Evolutionary conservation across 2,329 filamentous ascomycete species (phyloP).

Genomic region (Cladosporium sp.): DNA sequence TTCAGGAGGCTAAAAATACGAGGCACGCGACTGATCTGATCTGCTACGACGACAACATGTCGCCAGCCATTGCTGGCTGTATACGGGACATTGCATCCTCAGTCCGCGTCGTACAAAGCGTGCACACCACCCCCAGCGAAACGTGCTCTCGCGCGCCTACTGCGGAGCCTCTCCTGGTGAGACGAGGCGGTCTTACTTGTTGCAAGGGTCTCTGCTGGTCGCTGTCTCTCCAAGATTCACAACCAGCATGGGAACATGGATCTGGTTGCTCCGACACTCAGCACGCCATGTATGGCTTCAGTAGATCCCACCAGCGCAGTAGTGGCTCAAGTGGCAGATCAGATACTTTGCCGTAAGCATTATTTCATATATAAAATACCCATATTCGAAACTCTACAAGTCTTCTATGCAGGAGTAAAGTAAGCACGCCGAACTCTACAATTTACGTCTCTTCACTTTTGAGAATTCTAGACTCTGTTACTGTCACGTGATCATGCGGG

Average conservation of each 20-base stretch:
- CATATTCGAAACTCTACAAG: background rate
- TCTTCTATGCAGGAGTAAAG: background rate
- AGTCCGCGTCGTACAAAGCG: background rate
- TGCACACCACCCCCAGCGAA: background rate
- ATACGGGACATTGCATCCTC: background rate
- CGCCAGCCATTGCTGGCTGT: background rate
- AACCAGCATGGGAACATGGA: background rate
- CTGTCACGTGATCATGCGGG: background rate
- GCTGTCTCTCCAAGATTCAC: background rate
- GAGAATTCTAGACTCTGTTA: background rate
- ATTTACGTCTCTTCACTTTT: background rate
- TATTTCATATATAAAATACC: background rate
- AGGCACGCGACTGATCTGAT: conserved; percentile 1
- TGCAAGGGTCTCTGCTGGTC: background rate
- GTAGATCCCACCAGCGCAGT: no score
- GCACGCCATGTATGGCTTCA: background rate
- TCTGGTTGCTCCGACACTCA: background rate
- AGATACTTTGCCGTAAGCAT: background rate
- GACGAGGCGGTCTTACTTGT: background rate
- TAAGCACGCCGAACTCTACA: background rate
- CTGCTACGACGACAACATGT: no score
- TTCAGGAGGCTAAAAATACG: conserved; percentile 5
- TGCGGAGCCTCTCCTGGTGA: background rate
- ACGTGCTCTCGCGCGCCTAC: background rate
- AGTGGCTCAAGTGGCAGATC: background rate